Evolutionary conservation across 495 filamentous ascomycete genomes (phyloP).

Genomic region (Beverwykella pulmonaria): DNA sequence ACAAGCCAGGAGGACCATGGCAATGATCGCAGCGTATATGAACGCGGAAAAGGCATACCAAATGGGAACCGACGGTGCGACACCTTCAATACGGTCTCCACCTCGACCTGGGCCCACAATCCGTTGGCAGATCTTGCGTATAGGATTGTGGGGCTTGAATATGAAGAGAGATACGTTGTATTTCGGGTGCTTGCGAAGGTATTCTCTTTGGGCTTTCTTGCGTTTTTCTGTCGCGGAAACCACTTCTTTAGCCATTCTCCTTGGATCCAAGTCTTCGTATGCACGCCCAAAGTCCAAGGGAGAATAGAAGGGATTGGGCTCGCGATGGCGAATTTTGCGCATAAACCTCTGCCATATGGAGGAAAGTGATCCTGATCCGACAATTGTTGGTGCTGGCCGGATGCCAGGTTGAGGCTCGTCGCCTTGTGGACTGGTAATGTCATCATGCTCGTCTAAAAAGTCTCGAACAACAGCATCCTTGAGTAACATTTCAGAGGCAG

Average conservation of each 20-base stretch:
- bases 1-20: conserved; percentile 95
- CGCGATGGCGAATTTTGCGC: conserved; percentile 59
- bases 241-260: conserved; percentile 85
- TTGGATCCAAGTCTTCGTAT: conserved; percentile 78
- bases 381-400: conserved; percentile 39
- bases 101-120: conserved; percentile 93
- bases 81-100: conserved; percentile 78
- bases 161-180: conserved; percentile 94
- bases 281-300: conserved; percentile 71
- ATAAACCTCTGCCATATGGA: conserved; percentile 59
- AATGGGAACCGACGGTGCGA: conserved; percentile 78
- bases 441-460: conserved; percentile 77
- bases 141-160: conserved; percentile 72
- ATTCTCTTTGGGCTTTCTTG: conserved; percentile 86
- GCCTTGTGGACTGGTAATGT: conserved; percentile 11
- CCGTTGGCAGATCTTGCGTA: conserved; percentile 82
- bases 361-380: conserved; percentile 51
- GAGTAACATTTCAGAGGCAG: conserved; percentile 89
- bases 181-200: conserved; percentile 78
- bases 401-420: conserved; percentile 34
- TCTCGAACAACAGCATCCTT: conserved; percentile 94
- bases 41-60: conserved; percentile 95
- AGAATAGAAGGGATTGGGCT: conserved; percentile 95
- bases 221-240: conserved; percentile 78
- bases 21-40: conserved; percentile 90